A percentile compares a stretch with the other conserved stretches of the same genome.
phyloP scores from a whole-genome alignment of 1,139 yeast genomes.

The Citeromyces hawaiiensis region DNA sequence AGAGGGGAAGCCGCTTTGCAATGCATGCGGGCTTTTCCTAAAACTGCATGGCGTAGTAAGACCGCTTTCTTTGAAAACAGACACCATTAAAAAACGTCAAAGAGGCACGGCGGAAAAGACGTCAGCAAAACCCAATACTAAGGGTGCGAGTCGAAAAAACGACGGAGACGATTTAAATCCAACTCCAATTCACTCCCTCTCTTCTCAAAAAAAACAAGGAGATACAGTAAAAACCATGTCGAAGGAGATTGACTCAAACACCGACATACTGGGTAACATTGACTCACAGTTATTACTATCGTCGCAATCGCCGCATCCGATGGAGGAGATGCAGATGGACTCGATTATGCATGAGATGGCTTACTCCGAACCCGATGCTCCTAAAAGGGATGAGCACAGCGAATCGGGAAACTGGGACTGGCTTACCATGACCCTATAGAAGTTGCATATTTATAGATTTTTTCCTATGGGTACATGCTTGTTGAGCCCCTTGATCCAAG shows the following conservation, averaged over 20 bases:
- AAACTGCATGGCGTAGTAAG: slow-evolving; percentile 91
- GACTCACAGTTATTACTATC: too few relatives aligned
- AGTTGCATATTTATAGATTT: slow-evolving; percentile 2
- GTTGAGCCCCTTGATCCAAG: too few relatives aligned
- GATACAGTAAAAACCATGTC: too few relatives aligned
- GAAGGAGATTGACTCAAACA: too few relatives aligned
- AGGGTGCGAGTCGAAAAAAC: slow-evolving; percentile 8
- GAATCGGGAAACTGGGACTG: slow-evolving; percentile 1
- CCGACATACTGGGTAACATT: too few relatives aligned
- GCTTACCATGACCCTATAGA: slow-evolving; percentile 2
- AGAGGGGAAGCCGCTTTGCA: slow-evolving; percentile 84
- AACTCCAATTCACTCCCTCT: neutral
- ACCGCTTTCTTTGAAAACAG: slow-evolving; percentile 82
- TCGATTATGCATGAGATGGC: neutral
- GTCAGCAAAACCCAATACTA: slow-evolving; percentile 8
- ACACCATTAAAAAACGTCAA: slow-evolving; percentile 74
- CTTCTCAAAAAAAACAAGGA: neutral
- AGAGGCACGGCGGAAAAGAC: slow-evolving; percentile 10
- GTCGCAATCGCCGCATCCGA: neutral
- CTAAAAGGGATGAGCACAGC: neutral
- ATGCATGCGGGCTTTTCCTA: slow-evolving; percentile 87
- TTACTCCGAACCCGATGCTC: neutral
- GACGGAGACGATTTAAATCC: slow-evolving; percentile 3
- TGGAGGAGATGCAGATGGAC: neutral
- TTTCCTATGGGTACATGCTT: too few relatives aligned